Base-by-base conservation (phyloP, 2,329 filamentous ascomycete species). In the Dothideomycetidae sp. region DNA sequence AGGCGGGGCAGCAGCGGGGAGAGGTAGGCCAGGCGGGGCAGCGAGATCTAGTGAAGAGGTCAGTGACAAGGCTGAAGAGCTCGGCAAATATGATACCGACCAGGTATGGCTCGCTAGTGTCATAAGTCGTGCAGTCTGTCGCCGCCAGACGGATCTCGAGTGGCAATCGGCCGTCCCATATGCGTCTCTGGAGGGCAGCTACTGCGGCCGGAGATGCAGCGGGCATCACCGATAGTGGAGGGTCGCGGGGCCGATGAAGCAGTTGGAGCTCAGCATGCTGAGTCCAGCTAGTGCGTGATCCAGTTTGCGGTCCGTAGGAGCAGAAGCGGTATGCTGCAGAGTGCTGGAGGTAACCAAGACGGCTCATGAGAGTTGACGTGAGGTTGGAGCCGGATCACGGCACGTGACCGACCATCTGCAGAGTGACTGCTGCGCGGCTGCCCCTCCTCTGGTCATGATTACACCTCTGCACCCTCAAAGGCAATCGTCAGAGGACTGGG, bases 1-100 rank as follows among this genome's bases (percentile, higher is more conserved):
- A 82, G 59, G 39, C 64, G 68, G 11, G 71, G 68, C 3, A 80
- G 64, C 16, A 81, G 63, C 33, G 80, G 69, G 4, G 75, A 73
- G 1, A 82, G 63, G 58, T 82, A 82, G 7, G 75, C 78, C 23
- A 82, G 59, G 16, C 78, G 70, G 4, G 75, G 73, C 38, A 67
- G 68, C 32, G 73, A 68, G 42, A 80, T 66, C 65, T 74, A 45
- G 13, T n/a, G 23, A 12, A 10, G 19, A 10, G 10, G 30, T 38
- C 5, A 32, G 28, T 4, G 18, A 10, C 29, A 12, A 30, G 9
- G 14, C 43, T 16, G 12, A 33, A 10, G n/a, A n/a, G n/a, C n/a
- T n/a, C n/a, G n/a, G n/a, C n/a, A n/a, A n/a, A n/a, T n/a, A n/a
- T 29, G 2, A 11, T 10, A 18, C 11, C 15, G 9, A 74, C 71